Percentiles rank a stretch among this genome's conserved stretches.
These are phyloP conservation scores for Suillus brevipes DNA, from an alignment of 768 basidiomycete genomes.

Conservation along the genomic window DNA sequence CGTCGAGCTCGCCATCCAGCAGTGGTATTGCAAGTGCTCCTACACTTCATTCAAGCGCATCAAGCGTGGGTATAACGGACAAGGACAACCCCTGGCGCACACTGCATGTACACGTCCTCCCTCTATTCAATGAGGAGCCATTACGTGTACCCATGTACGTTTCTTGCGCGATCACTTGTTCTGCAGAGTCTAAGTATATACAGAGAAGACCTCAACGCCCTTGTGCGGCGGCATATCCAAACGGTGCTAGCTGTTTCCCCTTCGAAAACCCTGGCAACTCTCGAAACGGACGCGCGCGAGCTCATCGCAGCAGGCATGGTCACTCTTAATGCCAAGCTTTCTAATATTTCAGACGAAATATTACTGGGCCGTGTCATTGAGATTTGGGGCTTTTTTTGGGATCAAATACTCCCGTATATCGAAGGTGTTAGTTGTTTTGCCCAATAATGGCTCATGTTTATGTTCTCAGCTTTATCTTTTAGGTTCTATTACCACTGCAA, in stretches of 20 bases:
- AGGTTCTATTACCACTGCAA: constrained; percentile 63
- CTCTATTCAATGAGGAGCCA: constrained; percentile 89
- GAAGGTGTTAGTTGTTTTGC: constrained; percentile 64
- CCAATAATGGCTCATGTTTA: constrained; percentile 13
- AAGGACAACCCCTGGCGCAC: constrained; percentile 78
- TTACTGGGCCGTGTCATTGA: constrained; percentile 79
- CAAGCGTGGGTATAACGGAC: constrained; percentile 35
- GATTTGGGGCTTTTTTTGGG: constrained; percentile 94
- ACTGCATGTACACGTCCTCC: constrained; percentile 84
- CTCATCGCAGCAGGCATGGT: constrained; percentile 89
- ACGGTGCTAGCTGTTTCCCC: constrained; percentile 72
- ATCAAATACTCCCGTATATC: constrained; percentile 80
- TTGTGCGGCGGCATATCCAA: constrained; percentile 79
- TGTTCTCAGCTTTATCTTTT: constrained; percentile 31
- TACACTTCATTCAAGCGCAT: constrained; percentile 32
- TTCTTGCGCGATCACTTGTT: not conserved
- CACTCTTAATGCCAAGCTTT: constrained; percentile 83
- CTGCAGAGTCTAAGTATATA: constrained; percentile 13
- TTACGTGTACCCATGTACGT: constrained; percentile 80
- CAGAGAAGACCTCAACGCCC: constrained; percentile 85
- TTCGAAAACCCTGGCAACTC: constrained; percentile 66
- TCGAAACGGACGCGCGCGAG: constrained; percentile 80
- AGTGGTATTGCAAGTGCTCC: constrained; percentile 28
- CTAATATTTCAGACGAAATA: constrained; percentile 74
- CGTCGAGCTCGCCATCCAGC: constrained; percentile 40